Conservation (phyloP, 2,329 filamentous ascomycete species). For the Colletotrichum sojae region DNA sequence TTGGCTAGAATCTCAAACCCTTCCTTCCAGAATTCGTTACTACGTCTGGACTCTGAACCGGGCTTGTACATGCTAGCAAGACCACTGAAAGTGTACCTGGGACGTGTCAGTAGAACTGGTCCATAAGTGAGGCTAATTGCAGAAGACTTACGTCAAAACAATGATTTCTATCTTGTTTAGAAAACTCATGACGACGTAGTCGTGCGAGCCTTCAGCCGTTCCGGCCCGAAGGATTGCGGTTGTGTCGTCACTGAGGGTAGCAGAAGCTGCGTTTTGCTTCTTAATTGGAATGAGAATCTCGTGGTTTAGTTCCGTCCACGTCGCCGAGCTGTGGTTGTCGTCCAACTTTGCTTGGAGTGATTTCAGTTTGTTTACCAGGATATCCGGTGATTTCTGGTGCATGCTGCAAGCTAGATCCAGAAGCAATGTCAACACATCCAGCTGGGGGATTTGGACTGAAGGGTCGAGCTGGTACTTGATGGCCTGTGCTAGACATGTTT, state of each 20-base stretch:
- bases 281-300: slow-evolving; percentile 70
- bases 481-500: slow-evolving; percentile 81
- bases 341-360: slow-evolving; percentile 75
- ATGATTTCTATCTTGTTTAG: slow-evolving; percentile 72
- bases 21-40: slow-evolving; percentile 58
- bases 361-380: slow-evolving; percentile 72
- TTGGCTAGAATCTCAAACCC: slow-evolving; percentile 62
- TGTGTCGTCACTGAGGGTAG: slow-evolving; percentile 71
- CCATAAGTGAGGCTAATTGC: not conserved
- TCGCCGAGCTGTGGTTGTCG: slow-evolving; percentile 59
- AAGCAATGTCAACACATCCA: slow-evolving; percentile 75
- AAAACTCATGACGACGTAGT: slow-evolving; percentile 72
- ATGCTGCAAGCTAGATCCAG: slow-evolving; percentile 80
- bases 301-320: slow-evolving; percentile 62
- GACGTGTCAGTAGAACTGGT: slow-evolving; percentile 40
- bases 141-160: slow-evolving; percentile 64
- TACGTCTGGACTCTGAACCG: slow-evolving; percentile 42
- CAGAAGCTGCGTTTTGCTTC: slow-evolving; percentile 61
- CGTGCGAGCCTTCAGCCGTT: slow-evolving; percentile 58
- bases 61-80: slow-evolving; percentile 60
- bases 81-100: slow-evolving; percentile 69
- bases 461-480: slow-evolving; percentile 79
- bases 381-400: slow-evolving; percentile 71
- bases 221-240: slow-evolving; percentile 66
- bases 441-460: slow-evolving; percentile 74